phyloP scores from a whole-genome alignment of 2,329 filamentous ascomycete species.

The Colletotrichum trifolii region DNA sequence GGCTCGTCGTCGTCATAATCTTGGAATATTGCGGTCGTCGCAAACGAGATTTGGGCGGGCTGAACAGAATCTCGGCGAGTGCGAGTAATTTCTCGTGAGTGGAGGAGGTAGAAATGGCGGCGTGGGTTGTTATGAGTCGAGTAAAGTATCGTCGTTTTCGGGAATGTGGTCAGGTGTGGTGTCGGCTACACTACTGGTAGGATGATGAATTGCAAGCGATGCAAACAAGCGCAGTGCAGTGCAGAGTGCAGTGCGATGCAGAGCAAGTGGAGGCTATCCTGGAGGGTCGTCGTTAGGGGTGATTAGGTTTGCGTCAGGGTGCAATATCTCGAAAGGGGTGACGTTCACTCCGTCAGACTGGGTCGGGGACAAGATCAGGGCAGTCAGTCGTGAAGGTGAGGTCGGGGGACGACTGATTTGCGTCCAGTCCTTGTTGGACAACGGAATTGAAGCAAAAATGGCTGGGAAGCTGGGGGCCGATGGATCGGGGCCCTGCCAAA shows the following conservation, averaged over 20 bases:
- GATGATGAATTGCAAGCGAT: slow-evolving; percentile 28
- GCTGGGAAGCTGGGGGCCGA: slow-evolving; percentile 36
- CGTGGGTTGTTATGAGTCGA: slow-evolving; percentile 33
- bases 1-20: slow-evolving; percentile 38
- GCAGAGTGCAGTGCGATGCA: slow-evolving; percentile 7
- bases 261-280: slow-evolving; percentile 32
- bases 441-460: slow-evolving; percentile 31
- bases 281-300: slow-evolving; percentile 24
- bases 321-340: slow-evolving; percentile 26
- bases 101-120: slow-evolving; percentile 30
- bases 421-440: slow-evolving; percentile 29
- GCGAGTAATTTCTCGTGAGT: slow-evolving; percentile 17
- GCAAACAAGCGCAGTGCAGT: slow-evolving; percentile 18
- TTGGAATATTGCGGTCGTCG: slow-evolving; percentile 9
- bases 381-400: slow-evolving; percentile 17
- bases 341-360: slow-evolving; percentile 21
- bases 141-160: slow-evolving; percentile 32
- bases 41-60: slow-evolving; percentile 12
- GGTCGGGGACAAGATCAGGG: slow-evolving; percentile 27
- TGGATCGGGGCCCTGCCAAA: slow-evolving; percentile 33
- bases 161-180: slow-evolving; percentile 30
- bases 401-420: slow-evolving; percentile 35
- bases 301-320: slow-evolving; percentile 23
- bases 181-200: slow-evolving; percentile 32
- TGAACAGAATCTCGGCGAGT: slow-evolving; percentile 14